Base-by-base conservation (phyloP, 352 stramenopile species). In the Globisporangium barbulae region DNA sequence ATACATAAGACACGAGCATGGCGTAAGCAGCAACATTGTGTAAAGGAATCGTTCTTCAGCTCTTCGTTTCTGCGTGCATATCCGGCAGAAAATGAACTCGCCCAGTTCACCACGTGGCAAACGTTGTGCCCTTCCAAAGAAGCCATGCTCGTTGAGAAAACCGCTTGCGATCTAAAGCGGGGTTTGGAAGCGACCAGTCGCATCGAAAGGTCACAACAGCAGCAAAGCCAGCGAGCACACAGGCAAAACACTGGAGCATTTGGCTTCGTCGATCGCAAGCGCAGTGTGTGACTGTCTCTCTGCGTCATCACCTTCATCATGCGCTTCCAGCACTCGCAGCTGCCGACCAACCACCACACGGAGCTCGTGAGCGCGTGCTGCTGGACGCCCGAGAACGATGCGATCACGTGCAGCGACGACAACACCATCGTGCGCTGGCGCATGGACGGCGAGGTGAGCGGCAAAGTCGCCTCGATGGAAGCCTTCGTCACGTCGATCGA, bases 341-440 rank as follows among this genome's bases (percentile, higher is more conserved):
- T 85, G 45, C 63, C 84, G 42, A 81, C 73, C 44, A 89, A 88
- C 64, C 78, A 91, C 63, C 86, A 95, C 78, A 75, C 71, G 33
- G 83, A 95, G 66, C 85, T 95, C 42, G 86, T 95, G 68, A 91
- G 85, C 39, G 78, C 86, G 47, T 91, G 82, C 59, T 95, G 86
- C 70, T 95, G 86, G 86, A 95, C 86, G 35, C 85, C 86, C n/a
- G 83, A 91, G 73, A 95, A 93, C 70, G 85, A 95, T 59, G 80
- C 83, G n/a, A 88, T 93, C 72, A 91, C 83, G 35, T 95, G 86
- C 68, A 93, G 85, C 53, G 86, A 95, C 48, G 86, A 95, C 74
- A 95, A 91, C 50, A 80, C 73, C 37, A 88, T 95, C 49, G 80
- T 85, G 41, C 83, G 85, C 10, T 95, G 86, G 86, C 78, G 83